Evolutionary conservation across 2,329 filamentous ascomycete species (phyloP), one percentile per base, ranked within the genome.

Genomic region (Rutstroemia sp.): DNA sequence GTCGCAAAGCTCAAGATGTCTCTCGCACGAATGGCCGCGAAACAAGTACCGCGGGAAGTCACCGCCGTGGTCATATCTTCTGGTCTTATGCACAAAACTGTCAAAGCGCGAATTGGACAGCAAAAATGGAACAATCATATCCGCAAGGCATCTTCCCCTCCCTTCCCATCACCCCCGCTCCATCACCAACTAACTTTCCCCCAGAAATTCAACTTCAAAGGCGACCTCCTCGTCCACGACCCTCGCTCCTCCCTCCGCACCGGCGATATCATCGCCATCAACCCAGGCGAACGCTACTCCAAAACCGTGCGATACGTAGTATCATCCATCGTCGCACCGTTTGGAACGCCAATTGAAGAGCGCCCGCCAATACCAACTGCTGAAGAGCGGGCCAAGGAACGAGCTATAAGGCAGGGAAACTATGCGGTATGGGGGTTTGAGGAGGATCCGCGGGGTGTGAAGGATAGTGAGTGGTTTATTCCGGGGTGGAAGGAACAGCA

Each of bases 11-110:
- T 38, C 17, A 30, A 25, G n/a, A 57, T 57, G 55, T 23, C 55
- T 12, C 23, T 48, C 3, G 23, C 23, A 23, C 50, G 38, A 9
- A 44, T 19, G 45, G 38, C 38, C 5, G 50, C 44, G 1, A 10
- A 47, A 2, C 36, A 46, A 4, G 19, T 42, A 17, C 39, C 57
- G 38, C 48, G 57, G 10, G 50, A 51, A 30, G 61, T 67, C 19
- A 67, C 63, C 48, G 68, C 67, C 60, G 82, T 92, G 42, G 89
- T 92, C 23, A 81, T 92, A 50, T 89, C 87, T 44, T 83, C 88
- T 6, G 89, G 88, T 19, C 78, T 85, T 58, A 91, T 91, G 86
- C 73, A 83, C 58, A 88, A 86, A 72, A 91, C 88, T 2, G 87
- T 91, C 57, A 91, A 88, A 72, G 88, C 92, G 60, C 81, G 84